Percentiles rank a stretch among this genome's conserved stretches.
These are phyloP conservation scores for Aureobasidium sp. DNA, from an alignment of 2,329 filamentous ascomycete genomes.

Conservation along the genomic window DNA sequence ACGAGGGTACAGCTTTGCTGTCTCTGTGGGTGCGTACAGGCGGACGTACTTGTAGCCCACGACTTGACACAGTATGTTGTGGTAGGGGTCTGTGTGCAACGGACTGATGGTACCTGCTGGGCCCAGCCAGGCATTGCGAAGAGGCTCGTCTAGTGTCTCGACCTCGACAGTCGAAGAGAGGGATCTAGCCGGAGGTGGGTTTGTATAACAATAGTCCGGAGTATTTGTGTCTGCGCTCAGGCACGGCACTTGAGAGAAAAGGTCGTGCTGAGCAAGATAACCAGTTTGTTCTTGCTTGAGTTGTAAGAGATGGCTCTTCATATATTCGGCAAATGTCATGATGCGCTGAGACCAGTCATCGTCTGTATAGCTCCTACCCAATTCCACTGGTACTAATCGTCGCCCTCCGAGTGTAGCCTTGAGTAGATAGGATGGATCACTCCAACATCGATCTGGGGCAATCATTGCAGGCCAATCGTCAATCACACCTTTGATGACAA, in stretches of 20 bases:
- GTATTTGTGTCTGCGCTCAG: slow-evolving; percentile 67
- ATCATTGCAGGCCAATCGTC: slow-evolving; percentile 69
- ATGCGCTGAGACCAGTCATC: slow-evolving; percentile 76
- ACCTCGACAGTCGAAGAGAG: slow-evolving; percentile 51
- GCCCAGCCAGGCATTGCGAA: slow-evolving; percentile 89
- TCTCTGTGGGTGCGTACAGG: slow-evolving; percentile 64
- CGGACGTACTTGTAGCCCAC: slow-evolving; percentile 89
- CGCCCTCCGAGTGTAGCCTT: slow-evolving; percentile 65
- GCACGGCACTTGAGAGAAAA: slow-evolving; percentile 72
- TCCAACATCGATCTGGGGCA: slow-evolving; percentile 55
- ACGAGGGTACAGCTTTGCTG: slow-evolving; percentile 50
- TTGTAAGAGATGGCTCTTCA: slow-evolving; percentile 50
- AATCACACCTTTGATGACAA: slow-evolving; percentile 61
- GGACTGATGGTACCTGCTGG: slow-evolving; percentile 83
- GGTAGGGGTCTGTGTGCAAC: slow-evolving; percentile 86
- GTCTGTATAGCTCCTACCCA: slow-evolving; percentile 78
- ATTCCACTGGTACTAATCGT: slow-evolving; percentile 75
- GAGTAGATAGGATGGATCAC: slow-evolving; percentile 63
- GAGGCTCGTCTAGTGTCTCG: slow-evolving; percentile 43
- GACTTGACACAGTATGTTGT: slow-evolving; percentile 85
- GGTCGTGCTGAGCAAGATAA: slow-evolving; percentile 87
- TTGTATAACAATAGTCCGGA: slow-evolving; percentile 77
- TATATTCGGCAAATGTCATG: slow-evolving; percentile 64
- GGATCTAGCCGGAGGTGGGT: slow-evolving; percentile 62
- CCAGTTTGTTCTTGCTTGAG: slow-evolving; percentile 37